Evolutionary conservation across 208 protist species (phyloP).

Genomic region (Wallacemonas sp.): DNA sequence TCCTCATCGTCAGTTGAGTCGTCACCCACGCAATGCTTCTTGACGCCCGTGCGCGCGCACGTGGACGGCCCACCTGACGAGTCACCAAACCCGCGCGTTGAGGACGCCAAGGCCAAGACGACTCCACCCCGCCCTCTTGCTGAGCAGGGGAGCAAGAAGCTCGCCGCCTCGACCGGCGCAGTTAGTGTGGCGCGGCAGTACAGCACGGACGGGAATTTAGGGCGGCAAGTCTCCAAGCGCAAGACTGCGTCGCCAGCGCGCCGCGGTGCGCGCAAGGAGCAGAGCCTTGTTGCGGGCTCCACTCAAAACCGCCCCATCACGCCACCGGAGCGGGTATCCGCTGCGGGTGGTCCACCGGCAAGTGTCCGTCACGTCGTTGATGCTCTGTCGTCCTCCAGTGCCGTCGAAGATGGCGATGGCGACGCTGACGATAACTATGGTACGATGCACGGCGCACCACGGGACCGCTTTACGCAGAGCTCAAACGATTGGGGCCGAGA

Average conservation of each 20-base stretch:
- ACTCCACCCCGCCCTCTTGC: not conserved
- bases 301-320: no score
- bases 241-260: not conserved
- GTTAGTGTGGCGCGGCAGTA: not conserved
- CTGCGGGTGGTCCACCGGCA: no score
- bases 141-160: not conserved
- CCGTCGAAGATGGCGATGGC: no score
- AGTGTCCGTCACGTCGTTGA: no score
- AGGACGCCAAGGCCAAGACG: not conserved
- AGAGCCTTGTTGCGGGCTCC: no score
- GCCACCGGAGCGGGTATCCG: no score
- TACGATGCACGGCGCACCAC: no score
- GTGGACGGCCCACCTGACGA: not conserved
- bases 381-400: no score
- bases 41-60: not conserved
- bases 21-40: not conserved
- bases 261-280: no score
- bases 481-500: no score
- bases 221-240: not conserved
- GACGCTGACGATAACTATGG: no score
- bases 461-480: no score
- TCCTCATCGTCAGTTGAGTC: not conserved
- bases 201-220: not conserved
- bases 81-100: constrained; percentile 9
- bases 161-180: not conserved